Conservation (phyloP, 352 stramenopile genomes). For the Pythium scleroteichum region DNA sequence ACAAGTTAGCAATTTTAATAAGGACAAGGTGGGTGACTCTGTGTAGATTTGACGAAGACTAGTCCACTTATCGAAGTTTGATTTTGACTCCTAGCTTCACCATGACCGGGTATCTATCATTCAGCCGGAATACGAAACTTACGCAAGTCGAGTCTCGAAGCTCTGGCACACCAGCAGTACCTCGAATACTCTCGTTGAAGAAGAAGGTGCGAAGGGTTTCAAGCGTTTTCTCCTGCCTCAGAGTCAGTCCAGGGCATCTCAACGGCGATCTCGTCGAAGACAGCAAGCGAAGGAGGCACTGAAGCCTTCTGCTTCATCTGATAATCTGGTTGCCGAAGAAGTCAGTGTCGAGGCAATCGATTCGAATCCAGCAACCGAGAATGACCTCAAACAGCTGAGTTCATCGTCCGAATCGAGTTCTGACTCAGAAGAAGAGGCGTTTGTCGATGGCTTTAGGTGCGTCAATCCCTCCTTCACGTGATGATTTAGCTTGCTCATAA, state of each 20-base stretch:
- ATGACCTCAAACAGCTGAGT: constrained; percentile 56
- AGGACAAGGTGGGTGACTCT: constrained; percentile 52
- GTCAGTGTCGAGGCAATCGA: neutral
- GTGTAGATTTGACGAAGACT: constrained; percentile 1
- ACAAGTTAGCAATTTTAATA: constrained; percentile 78
- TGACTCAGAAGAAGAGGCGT: constrained; percentile 83
- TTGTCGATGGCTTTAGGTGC: constrained; percentile 65
- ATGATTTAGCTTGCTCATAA: neutral
- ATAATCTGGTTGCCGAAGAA: constrained; percentile 30
- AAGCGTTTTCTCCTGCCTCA: constrained; percentile 43
- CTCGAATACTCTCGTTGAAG: constrained; percentile 40
- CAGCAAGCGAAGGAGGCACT: constrained; percentile 27
- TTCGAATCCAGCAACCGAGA: constrained; percentile 23
- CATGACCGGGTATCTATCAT: constrained; percentile 62
- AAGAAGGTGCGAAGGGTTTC: constrained; percentile 36
- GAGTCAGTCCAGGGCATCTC: constrained; percentile 29
- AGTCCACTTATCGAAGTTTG: no score
- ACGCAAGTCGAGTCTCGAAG: constrained; percentile 35
- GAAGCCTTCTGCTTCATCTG: constrained; percentile 28
- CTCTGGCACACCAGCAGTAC: constrained; percentile 18
- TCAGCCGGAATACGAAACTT: constrained; percentile 61
- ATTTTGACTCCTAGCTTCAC: constrained; percentile 66
- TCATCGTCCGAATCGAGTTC: constrained; percentile 81
- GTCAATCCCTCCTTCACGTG: neutral
- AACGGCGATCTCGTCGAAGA: constrained; percentile 42